Percentiles rank a stretch among this genome's conserved stretches.
Conservation (phyloP, 805 yeast genomes). For the Peterozyma toletana region DNA sequence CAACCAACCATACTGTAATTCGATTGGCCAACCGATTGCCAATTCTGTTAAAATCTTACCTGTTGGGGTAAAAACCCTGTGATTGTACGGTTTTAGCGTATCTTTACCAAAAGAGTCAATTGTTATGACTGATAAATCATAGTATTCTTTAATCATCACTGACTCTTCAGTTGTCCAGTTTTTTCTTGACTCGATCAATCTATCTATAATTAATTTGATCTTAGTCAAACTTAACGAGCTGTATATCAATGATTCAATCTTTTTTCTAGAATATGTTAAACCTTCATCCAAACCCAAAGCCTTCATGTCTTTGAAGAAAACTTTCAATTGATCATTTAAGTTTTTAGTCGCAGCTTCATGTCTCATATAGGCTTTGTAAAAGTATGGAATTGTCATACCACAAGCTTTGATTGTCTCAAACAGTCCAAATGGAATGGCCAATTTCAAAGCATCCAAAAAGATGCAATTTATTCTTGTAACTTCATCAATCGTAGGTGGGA, state of each 20-base stretch:
- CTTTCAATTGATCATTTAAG: constrained; percentile 40
- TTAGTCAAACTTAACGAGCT: constrained; percentile 68
- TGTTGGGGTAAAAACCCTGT: constrained; percentile 81
- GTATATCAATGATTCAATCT: constrained; percentile 54
- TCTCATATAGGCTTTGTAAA: constrained; percentile 86
- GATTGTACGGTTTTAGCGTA: constrained; percentile 40
- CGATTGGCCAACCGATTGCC: constrained; percentile 83
- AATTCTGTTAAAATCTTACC: constrained; percentile 83
- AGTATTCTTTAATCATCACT: constrained; percentile 30
- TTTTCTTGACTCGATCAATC: constrained; percentile 44
- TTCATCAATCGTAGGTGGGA: constrained; percentile 96
- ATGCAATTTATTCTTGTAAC: constrained; percentile 85
- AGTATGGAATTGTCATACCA: constrained; percentile 79
- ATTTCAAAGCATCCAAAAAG: constrained; percentile 63
- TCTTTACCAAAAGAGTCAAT: constrained; percentile 77
- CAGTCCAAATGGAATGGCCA: constrained; percentile 64
- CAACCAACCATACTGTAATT: constrained; percentile 83
- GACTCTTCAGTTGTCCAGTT: constrained; percentile 28
- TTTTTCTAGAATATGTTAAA: constrained; percentile 36
- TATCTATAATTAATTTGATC: constrained; percentile 57
- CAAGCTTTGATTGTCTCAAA: constrained; percentile 74
- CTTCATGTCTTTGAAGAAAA: constrained; percentile 29
- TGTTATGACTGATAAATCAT: constrained; percentile 49
- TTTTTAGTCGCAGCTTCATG: constrained; percentile 87
- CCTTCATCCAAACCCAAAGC: constrained; percentile 20